phyloP scores from a whole-genome alignment of 1,284 basidiomycete genomes.

The Leccinum fuscescens region DNA sequence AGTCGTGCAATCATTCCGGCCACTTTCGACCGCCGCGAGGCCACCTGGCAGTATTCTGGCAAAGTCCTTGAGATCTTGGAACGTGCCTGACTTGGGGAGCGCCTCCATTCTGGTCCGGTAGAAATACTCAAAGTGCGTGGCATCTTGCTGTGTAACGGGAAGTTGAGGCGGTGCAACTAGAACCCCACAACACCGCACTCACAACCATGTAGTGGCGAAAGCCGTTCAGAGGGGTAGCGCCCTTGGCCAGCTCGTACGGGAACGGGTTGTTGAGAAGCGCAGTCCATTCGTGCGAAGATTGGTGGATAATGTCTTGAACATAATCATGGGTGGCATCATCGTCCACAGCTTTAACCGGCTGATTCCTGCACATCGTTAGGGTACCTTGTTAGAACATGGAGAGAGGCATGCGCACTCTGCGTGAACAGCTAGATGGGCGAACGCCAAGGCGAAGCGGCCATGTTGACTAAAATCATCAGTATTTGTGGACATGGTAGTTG shows the following conservation, averaged over 20 bases:
- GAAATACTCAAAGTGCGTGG: constrained; percentile 9
- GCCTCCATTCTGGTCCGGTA: constrained; percentile 6
- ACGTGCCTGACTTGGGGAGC: constrained; percentile 1
- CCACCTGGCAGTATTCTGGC: constrained; percentile 3
- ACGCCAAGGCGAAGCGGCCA: not conserved
- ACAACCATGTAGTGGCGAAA: constrained; percentile 16
- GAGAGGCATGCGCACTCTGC: not conserved
- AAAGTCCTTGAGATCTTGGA: constrained; percentile 4
- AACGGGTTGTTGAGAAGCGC: not conserved
- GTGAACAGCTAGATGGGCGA: not conserved
- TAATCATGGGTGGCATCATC: not conserved
- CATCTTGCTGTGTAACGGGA: constrained; percentile 8
- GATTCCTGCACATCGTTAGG: not conserved
- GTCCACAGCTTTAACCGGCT: not conserved
- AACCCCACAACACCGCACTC: not conserved
- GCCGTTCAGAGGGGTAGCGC: constrained; percentile 3
- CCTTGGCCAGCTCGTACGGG: not conserved
- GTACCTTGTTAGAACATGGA: not conserved
- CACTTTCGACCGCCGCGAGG: not conserved
- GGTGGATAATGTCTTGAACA: constrained; percentile 1
- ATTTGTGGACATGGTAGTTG: not conserved
- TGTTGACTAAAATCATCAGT: not conserved
- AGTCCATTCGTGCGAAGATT: not conserved
- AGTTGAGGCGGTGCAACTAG: not conserved
- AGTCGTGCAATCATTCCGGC: not conserved